Evolutionary conservation across 352 stramenopile genomes (phyloP).

Genomic region (Achlya hypogyna): DNA sequence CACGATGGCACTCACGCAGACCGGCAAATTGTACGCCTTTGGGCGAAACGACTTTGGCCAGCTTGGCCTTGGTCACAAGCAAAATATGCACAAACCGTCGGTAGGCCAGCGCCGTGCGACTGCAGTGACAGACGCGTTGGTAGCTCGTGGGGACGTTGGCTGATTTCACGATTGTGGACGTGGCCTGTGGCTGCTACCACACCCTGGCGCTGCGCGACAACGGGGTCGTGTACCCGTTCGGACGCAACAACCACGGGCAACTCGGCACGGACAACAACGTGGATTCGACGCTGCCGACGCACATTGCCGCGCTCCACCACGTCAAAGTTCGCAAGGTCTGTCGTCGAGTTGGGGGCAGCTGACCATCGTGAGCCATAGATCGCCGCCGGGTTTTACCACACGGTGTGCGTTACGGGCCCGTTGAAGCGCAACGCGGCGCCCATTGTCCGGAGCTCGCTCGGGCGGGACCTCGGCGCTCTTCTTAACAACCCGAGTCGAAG

Average conservation of each 20-base stretch:
- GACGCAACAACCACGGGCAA: constrained; percentile 91
- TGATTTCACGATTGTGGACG: constrained; percentile 49
- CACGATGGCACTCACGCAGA: constrained; percentile 64
- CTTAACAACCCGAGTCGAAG: constrained; percentile 76
- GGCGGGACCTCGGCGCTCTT: constrained; percentile 61
- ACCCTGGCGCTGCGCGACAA: constrained; percentile 74
- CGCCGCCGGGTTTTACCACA: constrained; percentile 90
- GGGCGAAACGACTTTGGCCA: constrained; percentile 91
- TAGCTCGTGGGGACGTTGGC: constrained; percentile 45
- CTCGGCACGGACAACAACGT: constrained; percentile 68
- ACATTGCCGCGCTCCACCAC: constrained; percentile 52
- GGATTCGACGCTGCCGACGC: constrained; percentile 62
- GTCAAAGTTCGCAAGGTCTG: constrained; percentile 54
- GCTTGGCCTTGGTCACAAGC: constrained; percentile 83
- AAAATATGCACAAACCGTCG: constrained; percentile 41
- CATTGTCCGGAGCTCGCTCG: constrained; percentile 33
- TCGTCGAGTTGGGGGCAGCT: background rate
- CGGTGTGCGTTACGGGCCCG: constrained; percentile 43
- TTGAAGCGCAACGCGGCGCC: constrained; percentile 10
- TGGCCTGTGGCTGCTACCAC: constrained; percentile 81
- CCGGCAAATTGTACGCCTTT: constrained; percentile 74
- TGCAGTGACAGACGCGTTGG: background rate
- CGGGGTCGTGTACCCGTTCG: constrained; percentile 86
- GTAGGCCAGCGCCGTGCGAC: constrained; percentile 22
- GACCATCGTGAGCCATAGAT: constrained; percentile 55